Evolutionary conservation across 2,329 filamentous ascomycete genomes (phyloP).

Genomic region (Myriosclerotinia scirpicola): DNA sequence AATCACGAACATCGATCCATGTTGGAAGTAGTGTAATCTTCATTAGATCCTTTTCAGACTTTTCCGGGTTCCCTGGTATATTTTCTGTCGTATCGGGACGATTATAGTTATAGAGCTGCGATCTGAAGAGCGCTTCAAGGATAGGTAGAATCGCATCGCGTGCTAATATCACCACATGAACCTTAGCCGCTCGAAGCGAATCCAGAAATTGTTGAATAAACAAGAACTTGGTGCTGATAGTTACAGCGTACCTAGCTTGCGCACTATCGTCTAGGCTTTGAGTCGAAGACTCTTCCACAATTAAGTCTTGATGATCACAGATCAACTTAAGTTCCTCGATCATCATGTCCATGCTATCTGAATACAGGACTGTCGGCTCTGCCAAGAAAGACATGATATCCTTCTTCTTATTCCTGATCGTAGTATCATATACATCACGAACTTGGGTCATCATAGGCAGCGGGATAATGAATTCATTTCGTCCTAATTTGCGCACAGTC

Average conservation of each 20-base stretch:
- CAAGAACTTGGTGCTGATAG: slow-evolving; percentile 59
- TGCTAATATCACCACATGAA: slow-evolving; percentile 54
- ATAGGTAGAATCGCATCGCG: slow-evolving; percentile 53
- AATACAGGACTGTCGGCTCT: slow-evolving; percentile 31
- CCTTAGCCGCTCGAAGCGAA: slow-evolving; percentile 45
- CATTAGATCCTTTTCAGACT: slow-evolving; percentile 29
- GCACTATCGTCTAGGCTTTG: slow-evolving; percentile 44
- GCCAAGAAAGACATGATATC: slow-evolving; percentile 52
- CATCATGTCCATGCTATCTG: slow-evolving; percentile 49
- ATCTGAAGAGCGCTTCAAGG: slow-evolving; percentile 51
- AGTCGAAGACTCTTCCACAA: slow-evolving; percentile 47
- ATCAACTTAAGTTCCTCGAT: slow-evolving; percentile 53
- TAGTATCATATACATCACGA: slow-evolving; percentile 53
- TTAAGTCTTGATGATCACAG: slow-evolving; percentile 58
- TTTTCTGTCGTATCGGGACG: slow-evolving; percentile 33
- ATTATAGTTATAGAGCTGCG: slow-evolving; percentile 42
- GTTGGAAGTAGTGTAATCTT: slow-evolving; percentile 36
- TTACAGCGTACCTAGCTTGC: slow-evolving; percentile 53
- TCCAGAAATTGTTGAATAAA: slow-evolving; percentile 58
- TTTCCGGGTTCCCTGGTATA: slow-evolving; percentile 35
- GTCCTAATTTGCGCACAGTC: slow-evolving; percentile 30
- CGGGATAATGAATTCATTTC: slow-evolving; percentile 53
- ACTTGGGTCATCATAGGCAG: slow-evolving; percentile 56
- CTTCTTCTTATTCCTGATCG: slow-evolving; percentile 47
- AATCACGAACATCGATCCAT: slow-evolving; percentile 24